These are phyloP conservation scores for Trametes maxima DNA, from an alignment of 768 basidiomycete species.

Conservation along the genomic window DNA sequence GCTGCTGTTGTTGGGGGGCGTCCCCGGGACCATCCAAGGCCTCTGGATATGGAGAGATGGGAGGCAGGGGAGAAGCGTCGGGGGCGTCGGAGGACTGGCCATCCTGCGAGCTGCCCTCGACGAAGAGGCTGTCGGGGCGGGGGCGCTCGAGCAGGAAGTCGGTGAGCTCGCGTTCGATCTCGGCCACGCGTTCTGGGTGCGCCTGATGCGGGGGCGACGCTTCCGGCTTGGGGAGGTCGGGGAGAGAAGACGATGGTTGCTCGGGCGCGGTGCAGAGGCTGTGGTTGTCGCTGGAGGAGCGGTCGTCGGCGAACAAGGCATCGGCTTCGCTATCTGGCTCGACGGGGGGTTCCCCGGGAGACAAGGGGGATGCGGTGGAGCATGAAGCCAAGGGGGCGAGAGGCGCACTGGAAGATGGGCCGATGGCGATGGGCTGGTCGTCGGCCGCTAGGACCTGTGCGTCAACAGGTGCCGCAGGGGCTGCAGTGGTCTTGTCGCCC, in stretches of 20 bases:
- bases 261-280: background rate
- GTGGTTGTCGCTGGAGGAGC: background rate
- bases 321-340: background rate
- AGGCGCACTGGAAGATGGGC: slow-evolving; percentile 3
- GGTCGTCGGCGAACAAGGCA: background rate
- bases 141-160: slow-evolving; percentile 23
- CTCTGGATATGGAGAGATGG: background rate
- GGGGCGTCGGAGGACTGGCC: slow-evolving; percentile 1
- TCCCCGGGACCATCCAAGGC: background rate
- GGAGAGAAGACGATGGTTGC: background rate
- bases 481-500: slow-evolving; percentile 18
- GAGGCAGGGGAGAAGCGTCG: background rate
- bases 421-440: background rate
- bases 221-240: slow-evolving; percentile 4
- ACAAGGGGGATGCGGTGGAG: background rate
- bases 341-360: background rate
- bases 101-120: slow-evolving; percentile 20
- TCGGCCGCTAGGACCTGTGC: slow-evolving; percentile 2
- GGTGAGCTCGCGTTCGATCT: slow-evolving; percentile 24
- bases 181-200: slow-evolving; percentile 1
- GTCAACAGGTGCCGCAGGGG: slow-evolving; percentile 14
- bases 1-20: slow-evolving; percentile 1
- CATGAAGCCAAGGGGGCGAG: background rate
- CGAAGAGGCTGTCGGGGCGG: slow-evolving; percentile 9
- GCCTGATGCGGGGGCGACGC: background rate